Evolutionary conservation across 2,329 filamentous ascomycete species (phyloP), one percentile per base, ranked within the genome.

Genomic region (Pyricularia pennisetigena): DNA sequence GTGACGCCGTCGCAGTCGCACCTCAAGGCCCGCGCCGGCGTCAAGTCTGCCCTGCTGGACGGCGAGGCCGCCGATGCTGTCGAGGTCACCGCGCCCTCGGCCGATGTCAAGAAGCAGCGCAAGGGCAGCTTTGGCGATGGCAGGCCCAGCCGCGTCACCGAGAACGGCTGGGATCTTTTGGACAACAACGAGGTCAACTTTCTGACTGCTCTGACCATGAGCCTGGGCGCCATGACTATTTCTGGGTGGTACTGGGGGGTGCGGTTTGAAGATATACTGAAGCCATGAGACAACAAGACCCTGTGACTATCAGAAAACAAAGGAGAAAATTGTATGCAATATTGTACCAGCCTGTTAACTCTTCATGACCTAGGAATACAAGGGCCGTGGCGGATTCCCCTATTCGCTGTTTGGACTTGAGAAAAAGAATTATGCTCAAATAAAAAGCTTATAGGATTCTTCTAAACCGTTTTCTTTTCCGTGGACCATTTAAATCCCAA

Each of bases 101-200:
- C 76, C 23, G 86, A 78, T 68, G 79, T 83, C 72, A 16, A 28
- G 59, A 84, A 82, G 76, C 78, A 83, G 68, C 80, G 84, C 62
- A 80, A 78, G 73, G 72, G 83, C 7, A 86, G 82, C 74, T 84
- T 85, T 80, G 79, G 86, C 2, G 80, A 83, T 68, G 59, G 59
- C 10, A 83, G 82, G 73, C 85, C 89, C 70, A 89, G 88, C 67
- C 82, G 90, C 23, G 80, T 88, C 5, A 78, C 89, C 7, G 87
- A 91, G 78, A 90, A 82, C 72, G 93, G 76, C 66, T 82, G 80
- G 86, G 86, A 97, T 76, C 77, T 96, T 70, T 81, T 99, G 69
- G 93, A 97, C 78, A 99, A 99, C 78, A 99, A 99, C 77, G 91
- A 92, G 68, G 93, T 99, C 73, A 99, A 99, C 77, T 87, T 97